Percentiles rank a stretch among this genome's conserved stretches.
phyloP scores from a whole-genome alignment of 2,329 filamentous ascomycete genomes.

The Aspergillus unguis region DNA sequence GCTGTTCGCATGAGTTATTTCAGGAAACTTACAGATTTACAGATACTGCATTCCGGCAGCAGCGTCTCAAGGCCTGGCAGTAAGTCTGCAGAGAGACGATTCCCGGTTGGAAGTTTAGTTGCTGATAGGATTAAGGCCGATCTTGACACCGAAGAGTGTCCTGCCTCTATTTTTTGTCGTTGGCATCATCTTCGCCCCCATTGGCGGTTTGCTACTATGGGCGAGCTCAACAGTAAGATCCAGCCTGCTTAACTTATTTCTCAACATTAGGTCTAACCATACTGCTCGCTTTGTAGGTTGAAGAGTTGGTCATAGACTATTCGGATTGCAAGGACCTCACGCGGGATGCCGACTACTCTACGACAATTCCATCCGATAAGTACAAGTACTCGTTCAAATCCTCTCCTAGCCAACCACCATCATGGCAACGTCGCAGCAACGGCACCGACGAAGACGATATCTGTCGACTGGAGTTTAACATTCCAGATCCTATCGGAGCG shows the following conservation, averaged over 20 bases:
- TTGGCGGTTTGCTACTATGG: conserved; percentile 81
- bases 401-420: conserved; percentile 37
- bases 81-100: conserved; percentile 49
- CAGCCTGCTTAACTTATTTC: neutral
- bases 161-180: conserved; percentile 87
- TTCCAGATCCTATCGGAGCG: conserved; percentile 73
- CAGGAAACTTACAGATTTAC: conserved; percentile 17
- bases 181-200: conserved; percentile 87
- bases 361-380: conserved; percentile 46
- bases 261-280: neutral
- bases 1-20: conserved; percentile 3
- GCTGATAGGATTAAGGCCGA: conserved; percentile 61
- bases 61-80: conserved; percentile 98
- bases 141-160: conserved; percentile 91
- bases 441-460: conserved; percentile 40
- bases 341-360: conserved; percentile 40
- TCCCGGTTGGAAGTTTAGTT: neutral
- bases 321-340: conserved; percentile 65
- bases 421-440: conserved; percentile 27
- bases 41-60: conserved; percentile 97
- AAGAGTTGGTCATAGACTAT: conserved; percentile 90
- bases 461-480: conserved; percentile 74
- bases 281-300: conserved; percentile 57
- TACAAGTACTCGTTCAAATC: conserved; percentile 71
- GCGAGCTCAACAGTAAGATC: conserved; percentile 70